Evolutionary conservation across 805 yeast species (phyloP).

Genomic region (Saturnispora zaruensis): DNA sequence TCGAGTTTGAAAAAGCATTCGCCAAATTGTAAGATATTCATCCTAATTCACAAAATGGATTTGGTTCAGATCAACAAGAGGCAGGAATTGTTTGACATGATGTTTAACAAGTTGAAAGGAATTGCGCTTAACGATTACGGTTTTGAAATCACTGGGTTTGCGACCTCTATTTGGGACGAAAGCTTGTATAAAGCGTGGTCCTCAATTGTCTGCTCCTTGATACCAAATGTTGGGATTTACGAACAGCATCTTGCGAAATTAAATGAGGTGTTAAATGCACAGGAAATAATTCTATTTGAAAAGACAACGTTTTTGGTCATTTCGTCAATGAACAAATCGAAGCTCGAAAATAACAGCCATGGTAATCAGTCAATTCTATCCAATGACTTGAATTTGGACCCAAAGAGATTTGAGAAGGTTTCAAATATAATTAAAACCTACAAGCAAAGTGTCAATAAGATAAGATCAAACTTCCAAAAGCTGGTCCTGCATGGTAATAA

Average conservation of each 20-base stretch:
- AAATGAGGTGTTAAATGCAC: constrained; percentile 68
- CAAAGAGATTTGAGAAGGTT: constrained; percentile 89
- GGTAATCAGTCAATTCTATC: constrained; percentile 5
- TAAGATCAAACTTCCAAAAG: constrained; percentile 76
- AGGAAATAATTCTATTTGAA: constrained; percentile 86
- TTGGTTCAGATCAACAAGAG: constrained; percentile 80
- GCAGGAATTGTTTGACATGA: constrained; percentile 71
- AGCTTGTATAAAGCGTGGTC: constrained; percentile 96
- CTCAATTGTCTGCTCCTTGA: constrained; percentile 85
- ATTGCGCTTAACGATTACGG: constrained; percentile 53
- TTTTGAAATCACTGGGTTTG: constrained; percentile 73
- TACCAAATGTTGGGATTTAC: constrained; percentile 80
- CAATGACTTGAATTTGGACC: constrained; percentile 44
- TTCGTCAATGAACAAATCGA: constrained; percentile 41
- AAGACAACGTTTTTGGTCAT: constrained; percentile 84
- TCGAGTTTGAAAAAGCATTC: constrained; percentile 74
- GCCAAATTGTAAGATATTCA: constrained; percentile 87
- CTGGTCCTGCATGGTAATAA: constrained; percentile 53
- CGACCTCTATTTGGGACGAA: constrained; percentile 97
- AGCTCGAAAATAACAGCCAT: constrained; percentile 9
- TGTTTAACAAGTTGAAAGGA: constrained; percentile 73
- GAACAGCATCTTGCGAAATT: constrained; percentile 68
- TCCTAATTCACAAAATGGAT: constrained; percentile 92
- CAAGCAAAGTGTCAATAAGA: constrained; percentile 82
- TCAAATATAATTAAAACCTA: constrained; percentile 90